A percentile compares a stretch with the other conserved stretches of the same genome.
Conservation (phyloP, 441 rosid species). For the Breynia disticha region DNA sequence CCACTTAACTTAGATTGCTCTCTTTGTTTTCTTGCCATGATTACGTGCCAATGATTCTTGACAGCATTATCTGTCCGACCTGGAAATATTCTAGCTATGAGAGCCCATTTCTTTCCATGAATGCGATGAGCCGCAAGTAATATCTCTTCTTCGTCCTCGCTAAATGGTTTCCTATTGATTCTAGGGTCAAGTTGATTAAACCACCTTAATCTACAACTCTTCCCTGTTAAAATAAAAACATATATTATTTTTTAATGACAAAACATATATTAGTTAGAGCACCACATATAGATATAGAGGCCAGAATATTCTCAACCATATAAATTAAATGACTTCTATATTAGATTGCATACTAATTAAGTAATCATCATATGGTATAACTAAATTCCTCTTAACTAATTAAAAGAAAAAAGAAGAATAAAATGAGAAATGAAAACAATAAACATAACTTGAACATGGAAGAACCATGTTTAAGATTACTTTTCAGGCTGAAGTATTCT, state of each 20-base stretch:
- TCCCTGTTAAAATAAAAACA: slow-evolving; percentile 35
- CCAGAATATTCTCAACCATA: too few species aligned
- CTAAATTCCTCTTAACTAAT: too few species aligned
- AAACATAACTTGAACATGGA: too few species aligned
- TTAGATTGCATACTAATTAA: too few species aligned
- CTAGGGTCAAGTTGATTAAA: slow-evolving; percentile 95
- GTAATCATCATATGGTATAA: too few species aligned
- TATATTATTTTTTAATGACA: too few species aligned
- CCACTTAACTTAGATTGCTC: slow-evolving; percentile 44
- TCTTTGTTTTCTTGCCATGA: slow-evolving; percentile 82
- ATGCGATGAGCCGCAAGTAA: slow-evolving; percentile 64
- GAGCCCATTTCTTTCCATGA: slow-evolving; percentile 94
- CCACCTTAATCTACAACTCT: slow-evolving; percentile 97
- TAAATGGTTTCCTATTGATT: slow-evolving; percentile 76
- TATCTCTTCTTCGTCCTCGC: slow-evolving; percentile 80
- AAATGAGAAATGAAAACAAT: too few species aligned
- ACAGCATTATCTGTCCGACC: slow-evolving; percentile 97
- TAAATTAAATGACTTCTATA: too few species aligned
- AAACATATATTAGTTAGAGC: too few species aligned
- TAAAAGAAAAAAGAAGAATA: too few species aligned
- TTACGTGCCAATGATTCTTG: slow-evolving; percentile 97
- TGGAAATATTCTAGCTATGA: slow-evolving; percentile 86
- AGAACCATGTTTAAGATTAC: too few species aligned
- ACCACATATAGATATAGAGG: too few species aligned
- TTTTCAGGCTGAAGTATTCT: not conserved